Conservation (phyloP, 495 filamentous ascomycete genomes). For the Xylaria longipes region DNA sequence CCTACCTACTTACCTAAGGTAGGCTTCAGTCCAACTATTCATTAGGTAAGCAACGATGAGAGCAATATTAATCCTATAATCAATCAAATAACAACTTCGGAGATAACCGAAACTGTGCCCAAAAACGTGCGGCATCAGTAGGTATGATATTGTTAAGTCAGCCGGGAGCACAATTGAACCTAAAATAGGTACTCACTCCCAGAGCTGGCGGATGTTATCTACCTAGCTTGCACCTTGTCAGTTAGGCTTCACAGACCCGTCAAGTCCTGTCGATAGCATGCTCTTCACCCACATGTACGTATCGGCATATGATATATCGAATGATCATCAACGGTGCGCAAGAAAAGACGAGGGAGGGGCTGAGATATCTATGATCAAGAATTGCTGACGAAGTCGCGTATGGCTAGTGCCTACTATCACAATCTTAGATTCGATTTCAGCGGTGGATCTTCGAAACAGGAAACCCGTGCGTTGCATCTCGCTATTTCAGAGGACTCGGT, state of each 20-base stretch:
- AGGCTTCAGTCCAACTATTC: neutral
- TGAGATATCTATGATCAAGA: neutral
- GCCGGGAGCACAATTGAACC: neutral
- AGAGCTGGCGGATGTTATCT: neutral
- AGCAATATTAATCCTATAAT: neutral
- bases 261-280: neutral
- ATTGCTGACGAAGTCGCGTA: neutral
- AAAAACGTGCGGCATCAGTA: neutral
- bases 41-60: neutral
- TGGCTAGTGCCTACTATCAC: neutral
- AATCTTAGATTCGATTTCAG: neutral
- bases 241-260: neutral
- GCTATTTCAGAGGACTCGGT: neutral
- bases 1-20: no score
- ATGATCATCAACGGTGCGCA: neutral
- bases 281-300: neutral
- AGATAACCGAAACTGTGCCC: neutral
- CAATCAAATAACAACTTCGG: neutral
- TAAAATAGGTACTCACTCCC: neutral
- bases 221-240: neutral
- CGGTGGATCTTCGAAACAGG: neutral
- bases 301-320: neutral
- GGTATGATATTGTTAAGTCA: neutral
- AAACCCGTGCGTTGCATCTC: neutral
- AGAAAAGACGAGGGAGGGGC: neutral